These are phyloP conservation scores for Platismatia glauca DNA, from an alignment of 495 filamentous ascomycete species.

Conservation along the genomic window DNA sequence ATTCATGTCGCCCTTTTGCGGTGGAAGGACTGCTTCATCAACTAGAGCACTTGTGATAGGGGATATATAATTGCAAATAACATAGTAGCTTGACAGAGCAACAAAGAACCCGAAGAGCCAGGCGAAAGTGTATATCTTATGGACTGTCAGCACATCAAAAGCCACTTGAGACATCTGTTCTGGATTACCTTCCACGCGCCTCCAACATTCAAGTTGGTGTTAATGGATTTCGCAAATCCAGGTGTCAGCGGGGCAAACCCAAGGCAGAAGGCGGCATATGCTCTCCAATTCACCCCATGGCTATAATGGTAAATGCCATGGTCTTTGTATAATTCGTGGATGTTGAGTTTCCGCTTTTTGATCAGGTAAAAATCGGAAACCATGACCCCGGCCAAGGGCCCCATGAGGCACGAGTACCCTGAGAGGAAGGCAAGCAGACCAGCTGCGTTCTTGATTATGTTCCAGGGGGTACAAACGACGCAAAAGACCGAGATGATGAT, in stretches of 20 bases:
- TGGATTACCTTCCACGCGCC: constrained; percentile 23
- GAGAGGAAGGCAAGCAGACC: constrained; percentile 53
- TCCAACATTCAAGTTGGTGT: constrained; percentile 17
- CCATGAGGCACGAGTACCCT: constrained; percentile 34
- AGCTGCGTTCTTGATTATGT: constrained; percentile 48
- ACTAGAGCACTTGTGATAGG: constrained; percentile 30
- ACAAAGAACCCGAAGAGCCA: constrained; percentile 43
- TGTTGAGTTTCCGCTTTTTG: constrained; percentile 36
- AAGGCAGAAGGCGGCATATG: constrained; percentile 20
- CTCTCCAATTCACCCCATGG: constrained; percentile 28
- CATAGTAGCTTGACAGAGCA: constrained; percentile 30
- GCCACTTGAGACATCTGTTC: not conserved
- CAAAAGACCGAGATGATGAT: constrained; percentile 44
- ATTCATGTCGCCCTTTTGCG: constrained; percentile 29
- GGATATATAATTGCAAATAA: constrained; percentile 34
- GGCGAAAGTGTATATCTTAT: constrained; percentile 40
- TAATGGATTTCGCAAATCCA: constrained; percentile 26
- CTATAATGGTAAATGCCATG: constrained; percentile 33
- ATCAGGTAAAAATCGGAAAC: constrained; percentile 43
- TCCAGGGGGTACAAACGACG: constrained; percentile 51
- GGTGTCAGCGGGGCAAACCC: constrained; percentile 20
- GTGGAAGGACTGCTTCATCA: constrained; percentile 34
- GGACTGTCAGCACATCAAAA: constrained; percentile 3
- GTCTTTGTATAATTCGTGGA: constrained; percentile 46
- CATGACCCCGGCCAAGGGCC: constrained; percentile 38